These are phyloP conservation scores for Umbelopsis sp. DNA, from an alignment of 192 early-diverging fungal genomes.

Conservation along the genomic window DNA sequence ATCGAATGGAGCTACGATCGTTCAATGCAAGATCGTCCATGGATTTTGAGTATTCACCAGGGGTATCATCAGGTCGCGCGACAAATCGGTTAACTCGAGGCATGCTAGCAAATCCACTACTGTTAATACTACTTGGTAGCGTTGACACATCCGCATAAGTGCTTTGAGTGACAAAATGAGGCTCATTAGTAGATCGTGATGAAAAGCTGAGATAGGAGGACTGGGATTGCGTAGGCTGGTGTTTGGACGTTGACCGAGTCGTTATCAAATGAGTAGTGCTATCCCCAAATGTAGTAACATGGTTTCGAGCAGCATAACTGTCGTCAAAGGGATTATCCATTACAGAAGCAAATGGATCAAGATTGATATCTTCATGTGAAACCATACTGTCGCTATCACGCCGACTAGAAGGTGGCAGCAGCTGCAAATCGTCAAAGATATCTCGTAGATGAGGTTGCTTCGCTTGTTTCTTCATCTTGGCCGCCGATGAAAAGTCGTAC, in stretches of 20 bases:
- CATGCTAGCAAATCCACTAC: constrained; percentile 16
- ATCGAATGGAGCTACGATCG: constrained; percentile 18
- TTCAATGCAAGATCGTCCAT: constrained; percentile 1
- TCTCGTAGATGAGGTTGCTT: constrained; percentile 13
- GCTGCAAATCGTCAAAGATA: constrained; percentile 8
- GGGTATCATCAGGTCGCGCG: not conserved
- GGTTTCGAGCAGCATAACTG: not conserved
- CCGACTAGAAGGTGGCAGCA: constrained; percentile 14
- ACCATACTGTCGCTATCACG: not conserved
- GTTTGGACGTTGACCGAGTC: not conserved
- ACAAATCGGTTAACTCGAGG: constrained; percentile 8
- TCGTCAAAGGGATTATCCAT: constrained; percentile 40
- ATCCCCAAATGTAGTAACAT: not conserved
- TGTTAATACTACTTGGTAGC: constrained; percentile 22
- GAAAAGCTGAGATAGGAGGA: constrained; percentile 27
- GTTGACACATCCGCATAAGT: not conserved
- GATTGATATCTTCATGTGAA: not conserved
- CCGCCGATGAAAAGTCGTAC: not conserved
- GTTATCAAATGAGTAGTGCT: not conserved
- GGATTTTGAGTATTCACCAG: constrained; percentile 14
- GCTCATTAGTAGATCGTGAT: constrained; percentile 1
- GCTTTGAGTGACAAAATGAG: not conserved
- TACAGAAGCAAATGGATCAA: constrained; percentile 27
- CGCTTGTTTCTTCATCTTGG: constrained; percentile 8
- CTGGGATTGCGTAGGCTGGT: constrained; percentile 27